These are phyloP conservation scores for Trichopus zeylanicus DNA, from an alignment of 116 monocot genomes.

Conservation along the genomic window DNA sequence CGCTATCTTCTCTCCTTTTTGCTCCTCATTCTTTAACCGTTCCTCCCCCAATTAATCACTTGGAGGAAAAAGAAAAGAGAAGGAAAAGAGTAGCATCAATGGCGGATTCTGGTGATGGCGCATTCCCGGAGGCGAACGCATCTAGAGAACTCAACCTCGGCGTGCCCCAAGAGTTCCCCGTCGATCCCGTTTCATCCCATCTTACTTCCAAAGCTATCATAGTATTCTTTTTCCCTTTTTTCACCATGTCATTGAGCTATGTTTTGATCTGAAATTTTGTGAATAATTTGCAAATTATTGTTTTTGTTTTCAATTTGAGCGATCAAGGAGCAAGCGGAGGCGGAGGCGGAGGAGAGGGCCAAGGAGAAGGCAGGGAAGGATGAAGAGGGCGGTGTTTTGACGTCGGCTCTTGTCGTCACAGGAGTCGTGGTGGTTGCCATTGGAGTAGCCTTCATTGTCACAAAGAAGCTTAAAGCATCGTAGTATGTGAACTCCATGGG, in stretches of 20 bases:
- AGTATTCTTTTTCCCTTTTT: neutral
- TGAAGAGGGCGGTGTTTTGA: constrained; percentile 7
- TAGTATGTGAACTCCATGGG: neutral
- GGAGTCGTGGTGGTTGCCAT: constrained; percentile 17
- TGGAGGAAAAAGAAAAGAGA: neutral
- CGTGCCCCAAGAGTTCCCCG: constrained; percentile 19
- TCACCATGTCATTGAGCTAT: neutral
- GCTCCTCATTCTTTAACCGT: no score
- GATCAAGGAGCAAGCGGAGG: constrained; percentile 7
- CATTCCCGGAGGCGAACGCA: constrained; percentile 17
- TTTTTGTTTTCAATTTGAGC: neutral
- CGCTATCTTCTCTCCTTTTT: no score
- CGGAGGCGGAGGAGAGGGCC: constrained; percentile 3
- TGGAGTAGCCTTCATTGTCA: constrained; percentile 24
- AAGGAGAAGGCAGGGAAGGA: constrained; percentile 9
- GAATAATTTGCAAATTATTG: neutral
- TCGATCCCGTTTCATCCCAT: constrained; percentile 30
- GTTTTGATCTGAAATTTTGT: neutral
- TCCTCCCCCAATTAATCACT: no score
- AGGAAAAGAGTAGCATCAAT: neutral
- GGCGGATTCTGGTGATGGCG: neutral
- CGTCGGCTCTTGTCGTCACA: constrained; percentile 13
- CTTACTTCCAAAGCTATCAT: constrained; percentile 17
- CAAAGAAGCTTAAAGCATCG: constrained; percentile 24
- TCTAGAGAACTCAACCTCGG: constrained; percentile 18